Conservation (phyloP, 805 yeast genomes). For the Candida takata region DNA sequence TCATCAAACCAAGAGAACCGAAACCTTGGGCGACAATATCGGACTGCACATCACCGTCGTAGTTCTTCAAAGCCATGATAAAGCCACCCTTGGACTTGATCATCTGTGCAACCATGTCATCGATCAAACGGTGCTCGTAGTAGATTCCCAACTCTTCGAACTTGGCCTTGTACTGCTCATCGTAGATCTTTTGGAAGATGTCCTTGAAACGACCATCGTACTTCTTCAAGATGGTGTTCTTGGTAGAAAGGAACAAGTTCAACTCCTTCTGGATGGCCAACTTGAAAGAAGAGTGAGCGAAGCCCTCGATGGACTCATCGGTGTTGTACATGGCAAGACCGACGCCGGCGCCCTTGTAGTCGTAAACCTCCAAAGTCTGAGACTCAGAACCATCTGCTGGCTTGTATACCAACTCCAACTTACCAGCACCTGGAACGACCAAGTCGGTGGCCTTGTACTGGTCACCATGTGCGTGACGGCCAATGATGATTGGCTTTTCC, state of each 20-base stretch:
- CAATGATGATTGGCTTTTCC: slow-evolving; percentile 94
- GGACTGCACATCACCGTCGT: slow-evolving; percentile 96
- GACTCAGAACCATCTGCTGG: slow-evolving; percentile 57
- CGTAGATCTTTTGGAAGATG: slow-evolving; percentile 79
- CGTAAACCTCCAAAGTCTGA: slow-evolving; percentile 53
- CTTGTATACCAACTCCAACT: slow-evolving; percentile 67
- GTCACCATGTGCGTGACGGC: slow-evolving; percentile 96
- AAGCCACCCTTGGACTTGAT: slow-evolving; percentile 91
- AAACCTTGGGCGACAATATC: slow-evolving; percentile 98
- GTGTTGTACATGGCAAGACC: slow-evolving; percentile 95
- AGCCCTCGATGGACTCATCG: slow-evolving; percentile 83
- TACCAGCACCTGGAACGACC: slow-evolving; percentile 74
- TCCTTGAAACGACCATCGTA: slow-evolving; percentile 97
- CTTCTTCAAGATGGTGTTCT: slow-evolving; percentile 88
- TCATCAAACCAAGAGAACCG: slow-evolving; percentile 95
- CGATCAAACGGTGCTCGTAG: slow-evolving; percentile 95
- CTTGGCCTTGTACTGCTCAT: slow-evolving; percentile 52
- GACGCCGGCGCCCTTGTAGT: slow-evolving; percentile 63
- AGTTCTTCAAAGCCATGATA: slow-evolving; percentile 93
- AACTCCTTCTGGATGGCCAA: slow-evolving; percentile 73
- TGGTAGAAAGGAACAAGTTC: slow-evolving; percentile 83
- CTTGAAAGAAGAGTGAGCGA: slow-evolving; percentile 87
- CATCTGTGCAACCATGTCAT: slow-evolving; percentile 99
- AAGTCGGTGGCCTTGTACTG: slow-evolving; percentile 92
- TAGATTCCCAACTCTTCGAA: slow-evolving; percentile 79